A percentile compares a stretch with the other conserved stretches of the same genome.
Conservation (phyloP, 75 land plant species). For the Azolla pinnata region DNA sequence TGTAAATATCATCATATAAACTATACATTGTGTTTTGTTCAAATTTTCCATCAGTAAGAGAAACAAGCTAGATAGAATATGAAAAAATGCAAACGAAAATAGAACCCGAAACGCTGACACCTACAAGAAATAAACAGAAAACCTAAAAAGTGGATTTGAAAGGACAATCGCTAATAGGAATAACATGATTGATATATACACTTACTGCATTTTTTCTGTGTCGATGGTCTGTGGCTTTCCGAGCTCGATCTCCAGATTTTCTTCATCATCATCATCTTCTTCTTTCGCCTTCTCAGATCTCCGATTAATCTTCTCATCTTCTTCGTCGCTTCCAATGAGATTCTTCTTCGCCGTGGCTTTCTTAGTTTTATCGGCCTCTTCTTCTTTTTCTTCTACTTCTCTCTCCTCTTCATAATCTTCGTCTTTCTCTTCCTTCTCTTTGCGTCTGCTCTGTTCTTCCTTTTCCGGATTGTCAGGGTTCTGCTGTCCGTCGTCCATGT, state of each 20-base stretch:
- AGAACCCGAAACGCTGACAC: neutral
- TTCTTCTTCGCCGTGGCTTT: neutral
- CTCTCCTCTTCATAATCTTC: too few relatives aligned
- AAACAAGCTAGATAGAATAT: neutral
- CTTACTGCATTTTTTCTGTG: slow-evolving; percentile 72
- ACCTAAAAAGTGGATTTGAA: neutral
- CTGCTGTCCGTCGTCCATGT: neutral
- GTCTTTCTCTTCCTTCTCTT: neutral
- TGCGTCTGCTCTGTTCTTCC: neutral
- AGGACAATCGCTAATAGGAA: too few relatives aligned
- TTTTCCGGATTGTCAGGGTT: neutral
- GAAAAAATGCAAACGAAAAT: neutral
- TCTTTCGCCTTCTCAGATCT: slow-evolving; percentile 27
- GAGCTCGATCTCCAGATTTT: slow-evolving; percentile 63
- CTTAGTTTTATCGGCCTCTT: neutral
- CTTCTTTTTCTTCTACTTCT: neutral
- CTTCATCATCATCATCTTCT: slow-evolving; percentile 81
- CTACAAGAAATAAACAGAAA: neutral
- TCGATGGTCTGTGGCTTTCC: slow-evolving; percentile 44
- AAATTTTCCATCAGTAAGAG: neutral
- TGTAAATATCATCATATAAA: neutral
- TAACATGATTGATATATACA: neutral
- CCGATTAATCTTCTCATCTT: slow-evolving; percentile 8
- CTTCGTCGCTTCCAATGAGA: slow-evolving; percentile 20
- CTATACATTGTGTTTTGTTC: neutral